Evolutionary conservation across 371 early-diverging fungal species (phyloP), one percentile per base, ranked within the genome.

Genomic region (Chytridium lagenaria): DNA sequence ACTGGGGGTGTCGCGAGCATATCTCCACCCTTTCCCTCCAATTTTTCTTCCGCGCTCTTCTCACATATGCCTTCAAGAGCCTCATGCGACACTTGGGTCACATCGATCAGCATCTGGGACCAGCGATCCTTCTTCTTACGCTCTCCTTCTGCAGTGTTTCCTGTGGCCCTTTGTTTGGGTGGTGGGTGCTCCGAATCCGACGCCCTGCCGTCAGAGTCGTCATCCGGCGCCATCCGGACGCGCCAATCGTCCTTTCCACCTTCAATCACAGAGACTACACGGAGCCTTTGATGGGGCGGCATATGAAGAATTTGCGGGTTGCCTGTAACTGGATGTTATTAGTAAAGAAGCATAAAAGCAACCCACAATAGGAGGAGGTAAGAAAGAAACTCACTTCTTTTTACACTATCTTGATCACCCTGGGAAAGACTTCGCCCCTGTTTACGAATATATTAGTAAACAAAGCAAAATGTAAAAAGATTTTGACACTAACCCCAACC

Each of bases 161-260:
- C n/a, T n/a, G n/a, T n/a, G n/a, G n/a, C n/a, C n/a, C n/a, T n/a
- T n/a, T n/a, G n/a, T n/a, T n/a, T n/a, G n/a, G n/a, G n/a, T n/a
- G n/a, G n/a, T n/a, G n/a, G n/a, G n/a, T n/a, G n/a, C n/a, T n/a
- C n/a, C n/a, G n/a, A n/a, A n/a, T n/a, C n/a, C n/a, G n/a, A n/a
- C n/a, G n/a, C n/a, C n/a, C n/a, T n/a, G n/a, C n/a, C n/a, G n/a
- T n/a, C n/a, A n/a, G n/a, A n/a, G n/a, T 63, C 63, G 12, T 63
- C 63, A 7, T 63, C 63, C 12, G 63, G 30, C 3, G 63, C 34
- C 15, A 36, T 15, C 3, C 63, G 63, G 63, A 63, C 34, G 36
- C 63, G 63, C 63, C 63, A 63, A 36, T 63, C 63, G 36, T 63
- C 63, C 33, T 49, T 68, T n/a, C n/a, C n/a, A 23, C 51, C 50